Evolutionary conservation across 257 asterid species (phyloP), one percentile per base, ranked within the genome.

Genomic region (Gynochthodes officinalis): DNA sequence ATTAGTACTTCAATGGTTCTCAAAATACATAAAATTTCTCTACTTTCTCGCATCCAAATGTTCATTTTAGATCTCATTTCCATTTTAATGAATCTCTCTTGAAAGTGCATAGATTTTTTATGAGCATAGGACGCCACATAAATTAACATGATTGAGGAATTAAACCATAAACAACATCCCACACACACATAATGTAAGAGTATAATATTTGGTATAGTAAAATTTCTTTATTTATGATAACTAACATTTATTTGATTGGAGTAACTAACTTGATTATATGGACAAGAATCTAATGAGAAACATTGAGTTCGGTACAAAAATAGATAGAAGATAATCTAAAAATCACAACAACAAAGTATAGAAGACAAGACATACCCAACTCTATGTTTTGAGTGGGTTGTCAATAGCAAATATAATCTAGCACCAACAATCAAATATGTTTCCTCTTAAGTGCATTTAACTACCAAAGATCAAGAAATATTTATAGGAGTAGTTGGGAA

Each of bases 371-470:
- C 89, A 50, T 87, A 93, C 97, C 99, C 37, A 94, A 96, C 80
- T 94, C 95, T 63, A 94, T 96, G 76, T 94, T 69, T 63, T 79
- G 83, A 91, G 91, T 44, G 99, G 99, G 84, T 98, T 94, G 77
- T 98, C 99, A 86, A 98, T 94, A 76, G 90, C 96, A 85, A 89
- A 94, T 79, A 94, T 91, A 78, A 89, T 78, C 85, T 91, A 73
- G 81, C 98, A 64, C 99, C 98, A 49, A 89, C 90, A 79, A 89
- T 84, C 67, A 98, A 87, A 85, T 86, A 94, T 70, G 99, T 97
- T 81, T 91, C 96, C 86, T 89, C 95, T 5, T 98, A 97, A 72
- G 97, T 94, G 87, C 98, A 94, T 86, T 94, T 98, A 80, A 98
- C 99, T 94, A 67, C 64, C 67, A 80, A 75, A 71, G 40, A 57